A percentile compares a stretch with the other conserved stretches of the same genome.
phyloP scores from a whole-genome alignment of 2,329 filamentous ascomycete genomes.

The Diaporthe sp. region DNA sequence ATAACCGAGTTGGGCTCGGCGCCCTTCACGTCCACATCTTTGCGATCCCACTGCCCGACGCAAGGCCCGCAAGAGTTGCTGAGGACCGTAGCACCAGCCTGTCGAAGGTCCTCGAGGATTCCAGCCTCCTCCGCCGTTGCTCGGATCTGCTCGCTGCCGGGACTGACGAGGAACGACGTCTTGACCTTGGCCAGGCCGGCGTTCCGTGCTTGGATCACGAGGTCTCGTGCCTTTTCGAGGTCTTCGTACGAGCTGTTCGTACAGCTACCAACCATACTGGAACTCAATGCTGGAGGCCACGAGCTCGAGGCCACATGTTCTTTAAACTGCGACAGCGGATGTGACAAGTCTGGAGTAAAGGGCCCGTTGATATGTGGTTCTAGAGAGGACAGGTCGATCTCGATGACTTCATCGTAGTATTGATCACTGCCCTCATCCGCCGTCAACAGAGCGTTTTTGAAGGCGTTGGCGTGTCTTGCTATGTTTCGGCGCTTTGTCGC shows the following conservation, averaged over 20 bases:
- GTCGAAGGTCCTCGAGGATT: constrained; percentile 86
- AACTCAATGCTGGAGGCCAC: constrained; percentile 92
- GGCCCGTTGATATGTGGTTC: constrained; percentile 98
- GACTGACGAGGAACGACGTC: constrained; percentile 94
- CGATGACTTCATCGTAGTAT: constrained; percentile 91
- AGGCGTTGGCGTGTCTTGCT: constrained; percentile 74
- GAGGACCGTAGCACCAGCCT: constrained; percentile 88
- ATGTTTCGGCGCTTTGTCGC: constrained; percentile 84
- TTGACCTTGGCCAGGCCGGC: constrained; percentile 86
- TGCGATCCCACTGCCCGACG: constrained; percentile 95
- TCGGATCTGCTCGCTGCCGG: constrained; percentile 95
- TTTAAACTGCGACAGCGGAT: constrained; percentile 91
- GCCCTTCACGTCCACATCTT: constrained; percentile 76
- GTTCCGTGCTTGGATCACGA: constrained; percentile 89
- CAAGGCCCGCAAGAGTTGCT: constrained; percentile 96
- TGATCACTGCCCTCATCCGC: constrained; percentile 80
- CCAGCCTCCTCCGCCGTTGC: constrained; percentile 92
- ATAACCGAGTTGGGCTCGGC: constrained; percentile 84
- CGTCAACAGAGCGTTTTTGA: constrained; percentile 70
- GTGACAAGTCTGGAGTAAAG: constrained; percentile 95
- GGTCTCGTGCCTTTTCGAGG: constrained; percentile 94
- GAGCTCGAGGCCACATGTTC: constrained; percentile 84
- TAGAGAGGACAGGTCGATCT: constrained; percentile 88
- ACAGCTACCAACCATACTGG: constrained; percentile 96
- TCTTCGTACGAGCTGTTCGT: constrained; percentile 99